phyloP scores from a whole-genome alignment of 768 basidiomycete species.

The Pleurotus ostreatus region DNA sequence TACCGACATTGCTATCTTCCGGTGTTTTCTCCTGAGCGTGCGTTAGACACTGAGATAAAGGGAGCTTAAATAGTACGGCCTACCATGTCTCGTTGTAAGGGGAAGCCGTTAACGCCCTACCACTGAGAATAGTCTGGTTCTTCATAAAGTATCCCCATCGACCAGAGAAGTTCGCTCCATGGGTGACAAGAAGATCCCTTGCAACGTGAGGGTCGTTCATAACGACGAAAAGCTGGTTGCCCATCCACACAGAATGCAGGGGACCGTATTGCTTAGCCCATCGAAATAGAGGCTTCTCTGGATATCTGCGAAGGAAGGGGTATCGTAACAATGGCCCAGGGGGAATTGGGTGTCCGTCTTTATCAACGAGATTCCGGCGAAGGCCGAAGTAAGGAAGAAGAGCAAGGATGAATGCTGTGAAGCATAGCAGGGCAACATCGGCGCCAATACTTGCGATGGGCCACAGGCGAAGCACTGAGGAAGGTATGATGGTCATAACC shows the following conservation, averaged over 20 bases:
- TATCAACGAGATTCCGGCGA: conserved; percentile 14
- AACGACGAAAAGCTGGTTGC: conserved; percentile 32
- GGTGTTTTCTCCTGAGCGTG: conserved; percentile 15
- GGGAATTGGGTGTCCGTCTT: conserved; percentile 19
- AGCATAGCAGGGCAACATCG: no score
- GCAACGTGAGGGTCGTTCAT: conserved; percentile 29
- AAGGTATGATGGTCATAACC: no score
- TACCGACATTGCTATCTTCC: conserved; percentile 14
- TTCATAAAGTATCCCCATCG: conserved; percentile 33
- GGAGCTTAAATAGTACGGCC: not conserved
- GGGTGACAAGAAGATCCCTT: conserved; percentile 28
- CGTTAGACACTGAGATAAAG: not conserved
- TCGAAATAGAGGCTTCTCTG: conserved; percentile 25
- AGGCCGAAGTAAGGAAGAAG: conserved; percentile 8
- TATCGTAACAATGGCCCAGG: conserved; percentile 25
- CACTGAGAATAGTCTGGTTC: conserved; percentile 27
- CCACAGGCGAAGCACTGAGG: no score
- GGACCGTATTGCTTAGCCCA: conserved; percentile 31
- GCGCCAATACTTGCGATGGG: no score
- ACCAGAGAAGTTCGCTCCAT: conserved; percentile 31
- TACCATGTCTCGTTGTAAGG: conserved; percentile 29
- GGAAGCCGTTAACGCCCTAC: conserved; percentile 29
- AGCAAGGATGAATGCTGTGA: not conserved
- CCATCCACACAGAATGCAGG: conserved; percentile 33
- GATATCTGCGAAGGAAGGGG: conserved; percentile 28